Base-by-base conservation (phyloP, 202 grass and related monocot genomes). In the Brachypodium distachyon region DNA sequence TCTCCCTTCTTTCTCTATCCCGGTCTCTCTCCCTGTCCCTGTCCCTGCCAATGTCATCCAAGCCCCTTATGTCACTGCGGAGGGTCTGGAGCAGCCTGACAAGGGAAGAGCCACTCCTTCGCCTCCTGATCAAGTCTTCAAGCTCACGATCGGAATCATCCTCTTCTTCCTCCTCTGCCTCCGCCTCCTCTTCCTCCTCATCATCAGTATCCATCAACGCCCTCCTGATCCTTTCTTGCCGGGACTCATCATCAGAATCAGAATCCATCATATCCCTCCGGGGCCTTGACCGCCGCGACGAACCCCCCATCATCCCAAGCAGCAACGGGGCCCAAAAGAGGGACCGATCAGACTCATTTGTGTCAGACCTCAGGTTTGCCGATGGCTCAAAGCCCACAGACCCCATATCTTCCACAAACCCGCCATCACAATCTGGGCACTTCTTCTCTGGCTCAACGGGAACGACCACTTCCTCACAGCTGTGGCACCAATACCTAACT, bases 381-480 rank as follows among this genome's bases (percentile, higher is more conserved):
- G 77, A 22, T 0, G 57, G 53, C 42, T 82, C 83, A 16, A 78
- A 83, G 76, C 12, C 73, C 22, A 12, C 46, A 14, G 86, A 73
- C 28, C 22, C 26, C 90, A 93, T 93, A 18, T 93, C 90, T 61
- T 93, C 86, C 46, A 93, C 77, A 37, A 84, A 93, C 6, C 86
- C 80, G 1, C 4, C 41, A 9, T 82, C 72, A 34, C 86, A 92
- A 46, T 52, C 39, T 0, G 89, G 89, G 31, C 89, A 91, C 77
- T 87, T 91, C 77, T 82, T 69, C 53, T 87, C 77, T 23, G 73
- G 72, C 23, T 61, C 59, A 46, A 85, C 40, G 3, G 81, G 84
- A 63, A 82, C 31, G 11, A 91, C 61, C 55, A 71, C 89, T 52
- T 84, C 77, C 10, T 40, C 44, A 12, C 84, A 91, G 8, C 4